Conservation (phyloP, 2,329 filamentous ascomycete genomes). For the Fusarium abutilonis region DNA sequence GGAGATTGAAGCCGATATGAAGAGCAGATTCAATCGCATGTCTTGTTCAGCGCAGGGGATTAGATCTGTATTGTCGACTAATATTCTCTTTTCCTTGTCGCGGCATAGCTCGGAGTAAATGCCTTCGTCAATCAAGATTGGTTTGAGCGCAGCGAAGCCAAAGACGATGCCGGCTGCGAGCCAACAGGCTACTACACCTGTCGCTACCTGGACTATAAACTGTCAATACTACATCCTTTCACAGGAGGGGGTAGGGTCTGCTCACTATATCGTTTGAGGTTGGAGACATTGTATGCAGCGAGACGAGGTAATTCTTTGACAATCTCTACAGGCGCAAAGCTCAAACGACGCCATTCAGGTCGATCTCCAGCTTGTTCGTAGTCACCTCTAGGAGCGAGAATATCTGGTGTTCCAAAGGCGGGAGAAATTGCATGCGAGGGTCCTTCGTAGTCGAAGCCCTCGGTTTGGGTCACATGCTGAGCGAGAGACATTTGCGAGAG, state of each 20-base stretch:
- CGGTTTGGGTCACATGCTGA: constrained; percentile 54
- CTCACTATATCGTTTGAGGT: constrained; percentile 43
- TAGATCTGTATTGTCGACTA: constrained; percentile 46
- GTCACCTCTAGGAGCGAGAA: neutral
- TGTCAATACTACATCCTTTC: neutral
- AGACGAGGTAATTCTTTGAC: constrained; percentile 42
- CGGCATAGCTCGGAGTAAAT: constrained; percentile 73
- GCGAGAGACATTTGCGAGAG: constrained; percentile 53
- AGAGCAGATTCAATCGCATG: constrained; percentile 83
- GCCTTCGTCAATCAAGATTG: constrained; percentile 77
- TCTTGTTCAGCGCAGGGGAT: constrained; percentile 58
- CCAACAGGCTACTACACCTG: constrained; percentile 77
- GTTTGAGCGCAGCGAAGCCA: constrained; percentile 84
- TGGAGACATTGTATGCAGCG: constrained; percentile 48
- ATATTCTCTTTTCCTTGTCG: constrained; percentile 29
- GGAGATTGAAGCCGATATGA: constrained; percentile 85
- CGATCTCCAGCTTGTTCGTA: constrained; percentile 16
- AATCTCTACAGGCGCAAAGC: constrained; percentile 44
- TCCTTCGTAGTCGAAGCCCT: constrained; percentile 52
- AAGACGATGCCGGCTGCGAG: constrained; percentile 82
- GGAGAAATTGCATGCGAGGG: neutral
- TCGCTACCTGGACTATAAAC: constrained; percentile 70
- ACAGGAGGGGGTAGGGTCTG: neutral
- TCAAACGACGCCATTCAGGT: constrained; percentile 45
- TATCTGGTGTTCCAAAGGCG: neutral